Evolutionary conservation across 495 filamentous ascomycete species (phyloP), one percentile per base, ranked within the genome.

Genomic region (Penicillium robsamsonii): DNA sequence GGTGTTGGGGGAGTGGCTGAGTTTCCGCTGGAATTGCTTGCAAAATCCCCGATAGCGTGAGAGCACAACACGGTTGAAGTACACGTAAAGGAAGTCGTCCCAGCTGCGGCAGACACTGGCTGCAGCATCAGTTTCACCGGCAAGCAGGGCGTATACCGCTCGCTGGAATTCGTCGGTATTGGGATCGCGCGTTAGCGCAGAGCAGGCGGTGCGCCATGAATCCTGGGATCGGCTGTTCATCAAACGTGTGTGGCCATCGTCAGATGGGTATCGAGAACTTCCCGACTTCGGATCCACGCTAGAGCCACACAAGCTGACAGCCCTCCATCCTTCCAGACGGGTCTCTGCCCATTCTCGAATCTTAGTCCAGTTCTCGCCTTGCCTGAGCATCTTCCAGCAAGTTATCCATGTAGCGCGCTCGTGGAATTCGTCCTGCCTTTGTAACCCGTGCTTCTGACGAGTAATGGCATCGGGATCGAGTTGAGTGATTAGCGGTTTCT

Each of bases 21-120:
- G 60, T 53, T 76, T 78, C 30, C 70, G 71, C 50, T 74, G 69
- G 37, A 79, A 71, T 41, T 77, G 74, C 46, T 69, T 69, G 61
- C 76, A 77, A 56, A 79, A 79, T 12, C 70, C 69, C 50, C 66
- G 68, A 47, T 79, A 79, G 37, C 76, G 75, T 7, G 70, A 59
- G 61, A 90, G 76, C 15, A 98, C 76, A 27, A 93, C 73, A 9
- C 88, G 82, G 63, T 95, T 96, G 78, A 92, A 94, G 64, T 90
- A 85, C 8, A 87, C 87, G 64, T 92, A 97, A n/a, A 97, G 81
- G 58, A 87, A 84, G 68, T 98, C 94, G 57, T 97, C 91, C 87
- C 89, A 96, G 37, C 81, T 84, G 41, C 79, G 77, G 70, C 90
- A 94, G 13, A 93, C 83, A 58, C 82, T 82, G 63, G 88, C 80